A percentile compares a stretch with the other conserved stretches of the same genome.
Evolutionary conservation across 352 stramenopile genomes (phyloP).

Genomic region (Phytophthora fragariaefolia): DNA sequence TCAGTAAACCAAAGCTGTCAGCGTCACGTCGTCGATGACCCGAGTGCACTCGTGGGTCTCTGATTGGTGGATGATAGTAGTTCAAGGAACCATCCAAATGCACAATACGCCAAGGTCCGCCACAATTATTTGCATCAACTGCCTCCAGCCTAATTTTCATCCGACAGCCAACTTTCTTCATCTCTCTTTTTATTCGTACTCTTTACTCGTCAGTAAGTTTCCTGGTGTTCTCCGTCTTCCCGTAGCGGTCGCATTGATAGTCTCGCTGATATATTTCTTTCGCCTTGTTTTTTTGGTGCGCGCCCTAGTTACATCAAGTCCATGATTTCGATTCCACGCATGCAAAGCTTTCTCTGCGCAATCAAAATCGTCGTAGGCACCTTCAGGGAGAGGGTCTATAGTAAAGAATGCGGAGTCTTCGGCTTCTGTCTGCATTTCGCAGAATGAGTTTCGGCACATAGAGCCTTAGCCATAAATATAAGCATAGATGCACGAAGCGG

Average conservation of each 20-base stretch:
- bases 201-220: not conserved
- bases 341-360: not conserved
- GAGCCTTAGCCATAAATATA: no score
- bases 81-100: not conserved
- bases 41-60: not conserved
- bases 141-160: conserved; percentile 1
- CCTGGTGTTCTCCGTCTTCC: not conserved
- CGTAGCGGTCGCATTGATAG: not conserved
- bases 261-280: not conserved
- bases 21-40: not conserved
- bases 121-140: not conserved
- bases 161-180: not conserved
- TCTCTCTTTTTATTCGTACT: not conserved
- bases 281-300: not conserved
- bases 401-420: no score
- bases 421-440: no score
- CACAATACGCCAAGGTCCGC: not conserved
- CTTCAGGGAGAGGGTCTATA: not conserved
- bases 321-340: not conserved
- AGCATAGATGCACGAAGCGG: no score
- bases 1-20: no score
- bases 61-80: not conserved
- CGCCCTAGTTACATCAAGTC: not conserved
- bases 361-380: not conserved
- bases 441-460: no score